Base-by-base conservation (phyloP, 495 filamentous ascomycete species). In the Platismatia glauca region DNA sequence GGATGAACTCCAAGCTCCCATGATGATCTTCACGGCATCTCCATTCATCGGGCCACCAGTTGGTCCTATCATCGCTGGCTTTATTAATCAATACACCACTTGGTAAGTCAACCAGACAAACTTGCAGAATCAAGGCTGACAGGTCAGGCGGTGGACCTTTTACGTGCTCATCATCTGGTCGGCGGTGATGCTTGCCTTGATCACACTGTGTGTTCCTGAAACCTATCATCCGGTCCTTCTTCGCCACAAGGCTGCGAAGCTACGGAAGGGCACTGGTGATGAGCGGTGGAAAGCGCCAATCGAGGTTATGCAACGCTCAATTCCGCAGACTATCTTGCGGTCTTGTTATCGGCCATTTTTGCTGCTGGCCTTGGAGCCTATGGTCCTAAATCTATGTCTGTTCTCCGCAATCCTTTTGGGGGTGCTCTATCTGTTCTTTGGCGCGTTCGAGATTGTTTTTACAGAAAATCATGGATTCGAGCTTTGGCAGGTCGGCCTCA, bases 361-460 rank as follows among this genome's bases (percentile, higher is more conserved):
- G 68, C 81, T 98, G 4, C 80, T 98, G 31, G 69, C 86, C 29
- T 77, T 91, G 44, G 94, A 97, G 75, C 89, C 89, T 33, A 97
- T 97, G 90, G 87, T 85, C 53, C 72, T 91, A 55, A 82, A 88
- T 59, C 85, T 98, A 31, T 95, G 91, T 72, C 70, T 94, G 13
- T 90, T 94, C 67, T 88, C 89, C 4, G 90, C 92, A 33, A 80
- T 97, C 27, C 77, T 97, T 13, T 78, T 97, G 1, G 94, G 91
- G 13, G 86, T 96, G 39, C 75, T 97, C 1, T 97, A 98, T 68
- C 83, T 98, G 8, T 98, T 97, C 77, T 96, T 98, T 71, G 91
- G 93, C 12, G 92, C 92, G 0, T 97, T 96, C 70, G 82, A 89
- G 12, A 73, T 96, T 43, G 86, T 96, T 27, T 98, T 97, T 71